phyloP scores from a whole-genome alignment of 805 yeast genomes.

The Blastobotrys americana region DNA sequence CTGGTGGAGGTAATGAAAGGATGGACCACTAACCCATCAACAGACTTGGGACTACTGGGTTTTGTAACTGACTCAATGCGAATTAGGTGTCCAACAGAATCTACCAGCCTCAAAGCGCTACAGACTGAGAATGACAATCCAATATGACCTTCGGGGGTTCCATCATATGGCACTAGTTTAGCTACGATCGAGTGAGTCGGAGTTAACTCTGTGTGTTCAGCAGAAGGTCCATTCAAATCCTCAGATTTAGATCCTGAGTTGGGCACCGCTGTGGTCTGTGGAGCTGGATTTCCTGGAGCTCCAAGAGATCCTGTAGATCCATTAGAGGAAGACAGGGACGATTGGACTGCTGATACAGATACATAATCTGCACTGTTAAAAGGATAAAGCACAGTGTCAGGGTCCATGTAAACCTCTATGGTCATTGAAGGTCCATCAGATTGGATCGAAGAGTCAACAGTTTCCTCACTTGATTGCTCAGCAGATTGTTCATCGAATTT shows the following conservation, averaged over 20 bases:
- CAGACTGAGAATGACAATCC: conserved; percentile 51
- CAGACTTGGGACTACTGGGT: conserved; percentile 23
- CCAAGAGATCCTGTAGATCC: background rate
- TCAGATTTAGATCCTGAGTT: conserved; percentile 6
- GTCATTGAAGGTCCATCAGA: conserved; percentile 15
- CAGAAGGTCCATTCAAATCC: background rate
- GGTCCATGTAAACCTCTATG: conserved; percentile 42
- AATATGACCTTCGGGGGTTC: conserved; percentile 33
- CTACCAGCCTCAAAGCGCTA: conserved; percentile 47
- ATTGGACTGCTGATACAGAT: conserved; percentile 26
- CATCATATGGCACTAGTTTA: conserved; percentile 36
- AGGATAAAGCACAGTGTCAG: conserved; percentile 32
- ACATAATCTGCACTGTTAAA: conserved; percentile 32
- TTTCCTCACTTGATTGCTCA: background rate
- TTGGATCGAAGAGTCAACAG: too few species aligned
- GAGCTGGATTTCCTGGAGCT: conserved; percentile 1
- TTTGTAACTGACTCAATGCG: conserved; percentile 42
- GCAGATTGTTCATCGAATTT: too few species aligned
- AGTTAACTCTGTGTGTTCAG: background rate
- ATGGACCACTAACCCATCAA: conserved; percentile 42
- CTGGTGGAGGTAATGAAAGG: conserved; percentile 39
- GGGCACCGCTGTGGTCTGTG: background rate
- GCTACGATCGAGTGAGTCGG: conserved; percentile 44
- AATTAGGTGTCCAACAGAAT: conserved; percentile 46
- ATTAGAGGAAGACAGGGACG: conserved; percentile 5